These are phyloP conservation scores for Stagonosporopsis tanaceti DNA, from an alignment of 2,329 filamentous ascomycete genomes.

Conservation along the genomic window DNA sequence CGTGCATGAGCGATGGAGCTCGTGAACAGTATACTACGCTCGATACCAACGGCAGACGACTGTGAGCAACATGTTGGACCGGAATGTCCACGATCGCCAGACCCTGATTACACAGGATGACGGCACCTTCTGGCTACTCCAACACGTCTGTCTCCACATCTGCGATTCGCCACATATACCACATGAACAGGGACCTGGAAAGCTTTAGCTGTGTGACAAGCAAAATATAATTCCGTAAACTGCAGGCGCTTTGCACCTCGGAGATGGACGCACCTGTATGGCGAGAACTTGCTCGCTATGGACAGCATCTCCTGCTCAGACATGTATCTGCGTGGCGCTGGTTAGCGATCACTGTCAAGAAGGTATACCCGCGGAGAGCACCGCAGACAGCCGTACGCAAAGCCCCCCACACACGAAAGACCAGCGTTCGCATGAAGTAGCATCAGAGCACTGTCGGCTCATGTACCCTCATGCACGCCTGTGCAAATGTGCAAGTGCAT, in stretches of 20 bases:
- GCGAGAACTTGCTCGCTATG: constrained; percentile 78
- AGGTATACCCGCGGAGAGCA: neutral
- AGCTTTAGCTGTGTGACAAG: constrained; percentile 12
- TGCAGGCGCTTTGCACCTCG: constrained; percentile 9
- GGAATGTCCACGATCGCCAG: neutral
- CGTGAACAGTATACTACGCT: neutral
- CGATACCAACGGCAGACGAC: neutral
- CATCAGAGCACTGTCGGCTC: neutral
- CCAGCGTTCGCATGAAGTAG: neutral
- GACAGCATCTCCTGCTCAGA: constrained; percentile 89
- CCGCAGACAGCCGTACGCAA: neutral
- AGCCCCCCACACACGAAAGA: neutral
- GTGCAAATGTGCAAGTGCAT: neutral
- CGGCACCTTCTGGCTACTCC: constrained; percentile 23
- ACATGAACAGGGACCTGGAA: constrained; percentile 86
- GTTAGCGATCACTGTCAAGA: neutral
- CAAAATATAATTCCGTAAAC: neutral
- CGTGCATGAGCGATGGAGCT: constrained; percentile 1
- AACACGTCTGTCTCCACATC: constrained; percentile 74
- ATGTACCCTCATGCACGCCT: constrained; percentile 2
- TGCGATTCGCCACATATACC: constrained; percentile 95
- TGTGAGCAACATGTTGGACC: neutral
- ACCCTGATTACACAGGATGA: neutral
- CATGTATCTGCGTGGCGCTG: constrained; percentile 70
- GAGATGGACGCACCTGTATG: constrained; percentile 69